Conservation (phyloP, 75 land plant genomes). For the Adiantum capillusveneris region DNA sequence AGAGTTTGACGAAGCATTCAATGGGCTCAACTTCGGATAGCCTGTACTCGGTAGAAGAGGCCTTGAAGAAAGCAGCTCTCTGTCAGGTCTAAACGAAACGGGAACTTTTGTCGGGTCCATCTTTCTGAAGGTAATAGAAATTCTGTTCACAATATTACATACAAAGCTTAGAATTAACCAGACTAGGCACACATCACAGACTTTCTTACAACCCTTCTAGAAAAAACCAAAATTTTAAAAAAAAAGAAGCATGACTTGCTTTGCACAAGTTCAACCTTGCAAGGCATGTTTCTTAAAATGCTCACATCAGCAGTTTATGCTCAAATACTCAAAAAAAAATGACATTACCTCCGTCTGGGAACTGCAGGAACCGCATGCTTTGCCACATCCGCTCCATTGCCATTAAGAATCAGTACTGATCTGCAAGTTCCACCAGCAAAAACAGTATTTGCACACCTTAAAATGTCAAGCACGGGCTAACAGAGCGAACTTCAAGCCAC, state of each 20-base stretch:
- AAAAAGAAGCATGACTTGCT: too few species aligned
- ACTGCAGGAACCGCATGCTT: conserved; percentile 92
- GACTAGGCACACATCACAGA: neutral
- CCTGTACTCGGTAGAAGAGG: conserved; percentile 18
- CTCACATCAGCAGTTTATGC: too few species aligned
- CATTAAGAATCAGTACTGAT: conserved; percentile 83
- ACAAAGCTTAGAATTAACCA: neutral
- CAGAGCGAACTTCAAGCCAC: neutral
- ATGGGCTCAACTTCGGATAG: neutral
- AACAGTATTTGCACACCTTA: neutral
- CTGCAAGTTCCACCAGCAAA: conserved; percentile 32
- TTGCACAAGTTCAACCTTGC: too few species aligned
- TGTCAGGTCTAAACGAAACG: conserved; percentile 29
- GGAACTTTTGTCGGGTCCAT: conserved; percentile 61
- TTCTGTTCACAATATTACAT: conserved; percentile 23
- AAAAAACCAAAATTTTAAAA: too few species aligned
- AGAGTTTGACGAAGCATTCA: neutral
- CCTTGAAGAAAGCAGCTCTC: conserved; percentile 34
- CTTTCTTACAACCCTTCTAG: too few species aligned
- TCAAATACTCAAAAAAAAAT: too few species aligned
- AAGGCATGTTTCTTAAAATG: too few species aligned
- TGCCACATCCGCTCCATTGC: conserved; percentile 91
- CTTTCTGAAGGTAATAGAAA: conserved; percentile 68
- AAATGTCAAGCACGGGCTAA: neutral
- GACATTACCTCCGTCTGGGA: conserved; percentile 72